A percentile compares a stretch with the other conserved stretches of the same genome.
Evolutionary conservation across 1,139 yeast genomes (phyloP).

Genomic region (Diutina ranongensis): DNA sequence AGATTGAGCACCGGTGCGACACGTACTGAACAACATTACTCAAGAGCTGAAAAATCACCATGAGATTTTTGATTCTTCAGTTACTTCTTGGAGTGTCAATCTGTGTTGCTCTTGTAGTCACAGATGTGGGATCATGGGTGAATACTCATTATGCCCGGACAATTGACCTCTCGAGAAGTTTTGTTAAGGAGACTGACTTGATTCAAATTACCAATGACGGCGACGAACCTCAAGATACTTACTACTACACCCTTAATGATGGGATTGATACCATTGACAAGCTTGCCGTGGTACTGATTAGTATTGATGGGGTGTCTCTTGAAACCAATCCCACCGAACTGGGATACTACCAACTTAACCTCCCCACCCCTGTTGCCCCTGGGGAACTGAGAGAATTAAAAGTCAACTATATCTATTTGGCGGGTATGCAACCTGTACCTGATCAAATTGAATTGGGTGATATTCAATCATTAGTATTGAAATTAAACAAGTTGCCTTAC

Average conservation of each 20-base stretch:
- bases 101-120: background rate
- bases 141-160: constrained; percentile 34
- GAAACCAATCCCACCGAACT: constrained; percentile 19
- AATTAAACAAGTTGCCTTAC: constrained; percentile 44
- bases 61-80: background rate
- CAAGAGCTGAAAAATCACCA: background rate
- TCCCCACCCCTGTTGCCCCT: constrained; percentile 62
- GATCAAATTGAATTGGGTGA: constrained; percentile 47
- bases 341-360: constrained; percentile 24
- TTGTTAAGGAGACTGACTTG: constrained; percentile 49
- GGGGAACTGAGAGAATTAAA: constrained; percentile 39
- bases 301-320: constrained; percentile 20
- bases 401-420: constrained; percentile 42
- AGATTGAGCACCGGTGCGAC: too few species aligned
- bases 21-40: background rate
- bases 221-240: constrained; percentile 39
- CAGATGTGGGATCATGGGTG: constrained; percentile 24
- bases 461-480: constrained; percentile 46
- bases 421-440: constrained; percentile 51
- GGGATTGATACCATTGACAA: constrained; percentile 30
- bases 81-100: background rate
- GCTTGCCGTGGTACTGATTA: constrained; percentile 36
- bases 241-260: constrained; percentile 43
- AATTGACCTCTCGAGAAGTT: constrained; percentile 58
- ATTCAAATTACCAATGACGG: constrained; percentile 52